A percentile compares a stretch with the other conserved stretches of the same genome.
Conservation (phyloP, 2,329 filamentous ascomycete genomes). For the Monilinia fructicola region DNA sequence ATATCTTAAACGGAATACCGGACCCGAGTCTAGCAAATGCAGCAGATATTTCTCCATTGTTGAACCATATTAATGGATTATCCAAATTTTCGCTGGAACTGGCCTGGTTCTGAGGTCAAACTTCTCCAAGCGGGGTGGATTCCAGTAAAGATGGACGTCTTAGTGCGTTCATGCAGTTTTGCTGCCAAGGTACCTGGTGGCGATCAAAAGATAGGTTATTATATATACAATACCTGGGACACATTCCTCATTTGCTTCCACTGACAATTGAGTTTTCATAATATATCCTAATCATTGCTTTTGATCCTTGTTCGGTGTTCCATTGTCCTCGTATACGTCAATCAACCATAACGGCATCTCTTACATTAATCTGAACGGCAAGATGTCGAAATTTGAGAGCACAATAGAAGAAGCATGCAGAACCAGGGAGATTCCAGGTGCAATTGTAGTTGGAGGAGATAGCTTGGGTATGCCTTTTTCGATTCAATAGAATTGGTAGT, state of each 20-base stretch:
- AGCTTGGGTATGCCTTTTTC: conserved; percentile 27
- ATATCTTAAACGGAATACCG: too few relatives aligned
- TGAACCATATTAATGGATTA: not conserved
- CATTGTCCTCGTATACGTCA: not conserved
- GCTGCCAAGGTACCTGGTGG: not conserved
- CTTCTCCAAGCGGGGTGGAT: not conserved
- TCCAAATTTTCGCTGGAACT: not conserved
- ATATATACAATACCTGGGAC: not conserved
- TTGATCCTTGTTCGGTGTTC: not conserved
- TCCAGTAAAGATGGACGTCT: too few relatives aligned
- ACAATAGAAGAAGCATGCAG: conserved; percentile 28
- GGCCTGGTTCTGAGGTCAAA: not conserved
- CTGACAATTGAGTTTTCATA: not conserved
- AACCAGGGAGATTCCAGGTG: conserved; percentile 30
- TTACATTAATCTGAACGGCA: not conserved
- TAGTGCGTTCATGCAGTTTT: too few relatives aligned
- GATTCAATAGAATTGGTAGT: not conserved
- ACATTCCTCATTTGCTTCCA: not conserved
- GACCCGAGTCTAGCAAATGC: not conserved
- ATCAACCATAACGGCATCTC: too few relatives aligned
- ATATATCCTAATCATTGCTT: not conserved
- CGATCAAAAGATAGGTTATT: not conserved
- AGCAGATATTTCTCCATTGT: not conserved
- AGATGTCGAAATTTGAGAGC: conserved; percentile 32
- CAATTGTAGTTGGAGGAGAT: conserved; percentile 29